A percentile compares a stretch with the other conserved stretches of the same genome.
phyloP scores from a whole-genome alignment of 2,329 filamentous ascomycete genomes.

The Nakataea oryzae region DNA sequence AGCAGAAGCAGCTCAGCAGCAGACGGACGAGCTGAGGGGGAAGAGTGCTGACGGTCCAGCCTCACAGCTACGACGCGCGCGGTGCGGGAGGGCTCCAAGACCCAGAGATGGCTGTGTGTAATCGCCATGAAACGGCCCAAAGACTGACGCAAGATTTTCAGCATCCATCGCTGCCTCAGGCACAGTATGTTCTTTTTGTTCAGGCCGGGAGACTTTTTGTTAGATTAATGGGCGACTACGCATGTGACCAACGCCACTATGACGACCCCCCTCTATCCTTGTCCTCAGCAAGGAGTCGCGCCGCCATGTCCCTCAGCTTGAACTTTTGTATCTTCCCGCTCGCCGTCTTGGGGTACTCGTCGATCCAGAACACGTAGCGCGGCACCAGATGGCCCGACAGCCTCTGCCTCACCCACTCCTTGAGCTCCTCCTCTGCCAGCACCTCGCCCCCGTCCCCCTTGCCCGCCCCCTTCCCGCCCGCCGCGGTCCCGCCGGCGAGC shows the following conservation, averaged over 20 bases:
- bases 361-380: conserved; percentile 79
- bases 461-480: conserved; percentile 14
- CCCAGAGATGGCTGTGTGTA: too few relatives aligned
- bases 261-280: neutral
- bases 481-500: conserved; percentile 12
- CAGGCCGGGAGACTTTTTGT: too few relatives aligned
- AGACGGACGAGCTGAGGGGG: too few relatives aligned
- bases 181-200: too few relatives aligned
- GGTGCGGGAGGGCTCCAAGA: too few relatives aligned
- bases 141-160: too few relatives aligned
- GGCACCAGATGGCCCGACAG: conserved; percentile 72
- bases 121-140: too few relatives aligned
- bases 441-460: conserved; percentile 11
- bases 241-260: neutral
- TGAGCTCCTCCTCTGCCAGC: conserved; percentile 47
- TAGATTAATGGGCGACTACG: too few relatives aligned
- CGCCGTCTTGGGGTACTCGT: conserved; percentile 85
- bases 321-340: conserved; percentile 98
- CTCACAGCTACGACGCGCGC: too few relatives aligned
- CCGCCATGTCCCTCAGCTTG: conserved; percentile 59
- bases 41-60: too few relatives aligned
- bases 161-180: too few relatives aligned
- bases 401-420: conserved; percentile 59
- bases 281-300: neutral
- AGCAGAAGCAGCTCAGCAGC: too few relatives aligned